Evolutionary conservation across 768 basidiomycete species (phyloP).

Genomic region (Psilocybe azurescens): DNA sequence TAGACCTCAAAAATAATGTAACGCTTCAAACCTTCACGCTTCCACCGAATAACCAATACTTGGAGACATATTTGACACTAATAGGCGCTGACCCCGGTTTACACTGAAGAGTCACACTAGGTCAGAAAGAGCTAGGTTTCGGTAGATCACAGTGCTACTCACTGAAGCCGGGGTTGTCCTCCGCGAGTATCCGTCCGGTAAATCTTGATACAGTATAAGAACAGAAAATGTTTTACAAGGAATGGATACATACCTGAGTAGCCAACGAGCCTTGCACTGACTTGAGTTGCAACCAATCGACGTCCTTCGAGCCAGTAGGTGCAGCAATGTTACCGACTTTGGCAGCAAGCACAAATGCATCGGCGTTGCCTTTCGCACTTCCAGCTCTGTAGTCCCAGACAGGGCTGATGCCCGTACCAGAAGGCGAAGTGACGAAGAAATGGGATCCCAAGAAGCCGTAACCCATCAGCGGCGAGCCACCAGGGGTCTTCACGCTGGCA

Average conservation of each 20-base stretch:
- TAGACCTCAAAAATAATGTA: background rate
- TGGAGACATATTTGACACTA: constrained; percentile 54
- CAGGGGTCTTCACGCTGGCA: constrained; percentile 7
- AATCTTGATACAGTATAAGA: constrained; percentile 28
- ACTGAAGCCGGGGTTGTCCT: constrained; percentile 62
- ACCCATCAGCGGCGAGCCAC: constrained; percentile 14
- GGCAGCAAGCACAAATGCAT: constrained; percentile 53
- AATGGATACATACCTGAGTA: constrained; percentile 52
- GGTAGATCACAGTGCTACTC: constrained; percentile 20
- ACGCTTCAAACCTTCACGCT: constrained; percentile 14
- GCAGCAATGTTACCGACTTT: constrained; percentile 46
- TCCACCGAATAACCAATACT: constrained; percentile 44
- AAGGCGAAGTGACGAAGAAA: constrained; percentile 58
- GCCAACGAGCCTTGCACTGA: constrained; percentile 54
- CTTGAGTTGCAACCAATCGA: constrained; percentile 63
- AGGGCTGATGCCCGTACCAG: constrained; percentile 47
- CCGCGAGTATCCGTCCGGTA: constrained; percentile 58
- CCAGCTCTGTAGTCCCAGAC: constrained; percentile 62
- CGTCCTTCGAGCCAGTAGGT: constrained; percentile 45
- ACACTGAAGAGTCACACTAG: constrained; percentile 34
- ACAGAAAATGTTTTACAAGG: too few relatives aligned
- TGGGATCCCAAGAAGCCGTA: constrained; percentile 46
- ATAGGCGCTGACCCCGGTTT: constrained; percentile 44
- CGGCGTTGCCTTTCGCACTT: constrained; percentile 41
- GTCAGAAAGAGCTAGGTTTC: background rate